Percentiles rank a stretch among this genome's conserved stretches.
Evolutionary conservation across 2,329 filamentous ascomycete genomes (phyloP).

Genomic region (Penicillium crustosum): DNA sequence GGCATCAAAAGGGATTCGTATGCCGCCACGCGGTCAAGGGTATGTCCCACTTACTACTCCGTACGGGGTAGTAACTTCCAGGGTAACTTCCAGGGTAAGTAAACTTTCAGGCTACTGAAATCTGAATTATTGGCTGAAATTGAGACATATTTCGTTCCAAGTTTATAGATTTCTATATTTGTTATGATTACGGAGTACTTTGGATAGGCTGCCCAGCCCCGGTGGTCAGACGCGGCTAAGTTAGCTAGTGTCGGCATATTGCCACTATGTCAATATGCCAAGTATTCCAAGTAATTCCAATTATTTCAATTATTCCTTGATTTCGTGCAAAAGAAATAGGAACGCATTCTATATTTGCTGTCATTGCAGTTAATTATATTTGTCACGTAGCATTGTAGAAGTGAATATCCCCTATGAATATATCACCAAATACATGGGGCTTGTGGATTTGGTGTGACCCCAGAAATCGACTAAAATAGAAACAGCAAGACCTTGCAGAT

Average conservation of each 20-base stretch:
- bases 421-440: background rate
- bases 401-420: background rate
- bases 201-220: too few relatives aligned
- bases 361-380: background rate
- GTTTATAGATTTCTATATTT: background rate
- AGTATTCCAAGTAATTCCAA: background rate
- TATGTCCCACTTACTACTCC: background rate
- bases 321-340: too few relatives aligned
- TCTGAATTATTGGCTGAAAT: background rate
- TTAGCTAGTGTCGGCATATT: conserved; percentile 5
- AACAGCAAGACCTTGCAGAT: conserved; percentile 24
- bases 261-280: background rate
- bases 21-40: conserved; percentile 18
- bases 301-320: too few relatives aligned
- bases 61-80: background rate
- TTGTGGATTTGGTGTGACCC: conserved; percentile 21
- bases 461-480: conserved; percentile 19
- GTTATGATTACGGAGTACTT: background rate
- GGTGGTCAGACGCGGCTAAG: conserved; percentile 1
- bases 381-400: background rate
- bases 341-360: too few relatives aligned
- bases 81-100: background rate
- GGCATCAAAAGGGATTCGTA: conserved; percentile 13
- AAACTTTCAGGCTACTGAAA: background rate
- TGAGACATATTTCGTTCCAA: background rate